A percentile compares a stretch with the other conserved stretches of the same genome.
phyloP scores from a whole-genome alignment of 371 early-diverging fungal species.

The Apophysomyces ossiformis region DNA sequence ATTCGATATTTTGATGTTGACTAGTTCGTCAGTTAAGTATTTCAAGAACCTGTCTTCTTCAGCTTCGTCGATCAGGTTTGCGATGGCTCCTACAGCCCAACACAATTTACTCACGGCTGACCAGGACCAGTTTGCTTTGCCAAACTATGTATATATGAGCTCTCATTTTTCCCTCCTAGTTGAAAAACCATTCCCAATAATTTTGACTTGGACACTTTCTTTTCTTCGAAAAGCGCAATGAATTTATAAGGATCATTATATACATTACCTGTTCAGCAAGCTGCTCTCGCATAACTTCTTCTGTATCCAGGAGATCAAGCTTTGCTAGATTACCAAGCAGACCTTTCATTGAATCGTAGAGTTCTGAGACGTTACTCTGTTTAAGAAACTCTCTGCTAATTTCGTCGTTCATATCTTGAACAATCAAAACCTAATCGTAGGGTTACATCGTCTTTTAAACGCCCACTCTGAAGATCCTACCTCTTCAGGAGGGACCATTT shows the following conservation, averaged over 20 bases:
- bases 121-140: slow-evolving; percentile 76
- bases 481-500: slow-evolving; percentile 96
- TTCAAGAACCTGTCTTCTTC: slow-evolving; percentile 93
- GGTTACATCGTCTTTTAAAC: slow-evolving; percentile 41
- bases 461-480: slow-evolving; percentile 68
- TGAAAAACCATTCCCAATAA: background rate
- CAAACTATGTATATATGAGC: slow-evolving; percentile 70
- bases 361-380: slow-evolving; percentile 95
- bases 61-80: slow-evolving; percentile 88
- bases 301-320: slow-evolving; percentile 88
- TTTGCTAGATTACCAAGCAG: slow-evolving; percentile 93
- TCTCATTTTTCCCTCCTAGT: background rate
- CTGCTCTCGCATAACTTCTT: slow-evolving; percentile 90
- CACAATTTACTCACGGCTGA: slow-evolving; percentile 92
- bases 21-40: slow-evolving; percentile 87
- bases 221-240: no score
- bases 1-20: slow-evolving; percentile 74
- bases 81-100: slow-evolving; percentile 98
- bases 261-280: slow-evolving; percentile 34
- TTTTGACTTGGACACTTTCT: no score
- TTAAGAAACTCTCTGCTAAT: slow-evolving; percentile 95
- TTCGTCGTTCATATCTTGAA: slow-evolving; percentile 99
- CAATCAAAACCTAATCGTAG: slow-evolving; percentile 70
- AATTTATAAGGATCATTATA: background rate
- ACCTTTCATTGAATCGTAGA: slow-evolving; percentile 97